Base-by-base conservation (phyloP, 2,329 filamentous ascomycete species). In the Fusarium guadeloupense region DNA sequence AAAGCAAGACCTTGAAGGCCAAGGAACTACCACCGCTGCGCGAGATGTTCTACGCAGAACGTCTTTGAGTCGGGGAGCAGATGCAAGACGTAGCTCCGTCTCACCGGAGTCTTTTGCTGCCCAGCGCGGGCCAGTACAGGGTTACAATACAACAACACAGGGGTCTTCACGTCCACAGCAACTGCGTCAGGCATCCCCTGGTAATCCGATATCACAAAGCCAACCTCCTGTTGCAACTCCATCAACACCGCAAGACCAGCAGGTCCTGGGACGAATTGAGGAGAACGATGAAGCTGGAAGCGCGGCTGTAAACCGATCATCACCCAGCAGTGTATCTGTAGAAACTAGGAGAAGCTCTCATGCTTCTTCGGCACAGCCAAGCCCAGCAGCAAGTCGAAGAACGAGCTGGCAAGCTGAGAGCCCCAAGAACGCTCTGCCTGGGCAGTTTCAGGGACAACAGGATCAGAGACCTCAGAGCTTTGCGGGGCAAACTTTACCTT, bases 41-140 rank as follows among this genome's bases (percentile, higher is more conserved):
- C 66, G 66, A 38, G 69, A 67, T 37, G 56, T 60, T 35, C 34
- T 70, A 16, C 68, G 67, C 14, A 70, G 66, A 41, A 67, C 68
- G 35, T 67, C 64, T 1, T 14, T 64, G 2, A 53, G 60, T 5
- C 57, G 68, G 16, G 58, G 62, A 9, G 49, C 58, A 16, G 66
- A 69, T 9, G 30, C 54, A 14, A 67, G 64, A 50, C 64, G 68
- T 9, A 67, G 45, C 16, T 69, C 68, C 3, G 34, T 62, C 8
- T 64, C 64, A 2, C 44, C 66, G 23, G 67, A 68, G 8, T 46
- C 66, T 41, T 25, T 45, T 30, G 21, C 21, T 26, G 44, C 41
- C 23, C 48, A 53, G n/a, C 53, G 44, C 12, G 61, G 53, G 20
- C 61, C 66, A 17, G 59, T 62, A 12, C 21, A 61, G 9, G 25